A percentile compares a stretch with the other conserved stretches of the same genome.
These are phyloP conservation scores for Ceratopteris richardii DNA, from an alignment of 75 land plant species.

Conservation along the genomic window DNA sequence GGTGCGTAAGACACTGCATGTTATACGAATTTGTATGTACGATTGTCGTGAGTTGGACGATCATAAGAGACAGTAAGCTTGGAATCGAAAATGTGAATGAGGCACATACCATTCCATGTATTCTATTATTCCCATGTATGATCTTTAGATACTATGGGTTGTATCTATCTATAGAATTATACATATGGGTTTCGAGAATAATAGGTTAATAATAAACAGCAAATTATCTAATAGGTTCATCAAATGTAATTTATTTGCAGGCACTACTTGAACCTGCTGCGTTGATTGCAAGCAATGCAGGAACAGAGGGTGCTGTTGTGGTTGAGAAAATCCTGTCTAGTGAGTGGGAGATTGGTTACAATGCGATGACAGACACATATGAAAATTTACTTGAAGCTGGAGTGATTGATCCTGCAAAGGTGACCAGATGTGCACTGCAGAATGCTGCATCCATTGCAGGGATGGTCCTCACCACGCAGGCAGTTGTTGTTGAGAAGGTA, in stretches of 20 bases:
- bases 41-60: no score
- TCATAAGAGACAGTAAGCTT: no score
- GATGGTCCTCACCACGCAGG: conserved; percentile 65
- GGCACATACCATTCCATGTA: no score
- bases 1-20: conserved; percentile 20
- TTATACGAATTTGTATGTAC: no score
- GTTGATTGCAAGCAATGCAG: conserved; percentile 74
- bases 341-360: conserved; percentile 62
- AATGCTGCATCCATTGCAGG: conserved; percentile 90
- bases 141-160: neutral
- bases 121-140: neutral
- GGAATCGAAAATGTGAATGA: no score
- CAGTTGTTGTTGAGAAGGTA: conserved; percentile 59
- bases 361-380: conserved; percentile 67
- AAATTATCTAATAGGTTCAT: no score
- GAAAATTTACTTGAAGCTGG: conserved; percentile 67
- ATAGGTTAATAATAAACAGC: no score
- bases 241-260: no score
- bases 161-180: neutral
- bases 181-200: conserved; percentile 40
- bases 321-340: conserved; percentile 54
- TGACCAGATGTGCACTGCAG: conserved; percentile 75
- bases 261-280: conserved; percentile 76
- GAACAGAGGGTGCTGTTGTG: conserved; percentile 63
- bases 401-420: conserved; percentile 75